phyloP scores from a whole-genome alignment of 768 basidiomycete genomes.

The Astraeus odoratus region DNA sequence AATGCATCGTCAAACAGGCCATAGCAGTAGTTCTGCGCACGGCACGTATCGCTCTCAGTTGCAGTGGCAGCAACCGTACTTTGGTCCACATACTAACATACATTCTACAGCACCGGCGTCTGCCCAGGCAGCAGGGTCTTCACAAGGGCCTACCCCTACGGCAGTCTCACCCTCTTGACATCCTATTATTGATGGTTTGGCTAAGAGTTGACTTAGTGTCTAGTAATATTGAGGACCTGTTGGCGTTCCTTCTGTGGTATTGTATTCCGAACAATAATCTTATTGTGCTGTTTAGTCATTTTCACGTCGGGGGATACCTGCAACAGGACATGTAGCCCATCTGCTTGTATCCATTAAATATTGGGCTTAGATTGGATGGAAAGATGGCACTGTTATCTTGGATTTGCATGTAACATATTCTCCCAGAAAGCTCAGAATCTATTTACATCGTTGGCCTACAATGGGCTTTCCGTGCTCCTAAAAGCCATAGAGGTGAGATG shows the following conservation, averaged over 20 bases:
- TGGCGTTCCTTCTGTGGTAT: neutral
- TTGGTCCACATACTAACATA: constrained; percentile 31
- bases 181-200: neutral
- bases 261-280: neutral
- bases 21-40: constrained; percentile 12
- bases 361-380: no score
- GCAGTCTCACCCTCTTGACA: neutral
- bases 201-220: neutral
- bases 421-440: no score
- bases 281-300: neutral
- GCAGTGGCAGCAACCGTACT: constrained; percentile 32
- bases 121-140: constrained; percentile 3
- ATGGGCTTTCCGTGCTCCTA: constrained; percentile 82
- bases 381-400: no score
- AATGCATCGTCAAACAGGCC: constrained; percentile 10
- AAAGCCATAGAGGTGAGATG: neutral
- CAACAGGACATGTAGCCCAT: no score
- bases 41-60: constrained; percentile 21
- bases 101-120: constrained; percentile 21
- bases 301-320: no score
- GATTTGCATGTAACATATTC: no score
- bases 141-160: constrained; percentile 5
- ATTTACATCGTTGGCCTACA: constrained; percentile 84
- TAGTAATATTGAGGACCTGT: neutral
- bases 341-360: no score